Conservation (phyloP, 225 moss, liverwort and hornwort genomes). For the Climacium dendroides region DNA sequence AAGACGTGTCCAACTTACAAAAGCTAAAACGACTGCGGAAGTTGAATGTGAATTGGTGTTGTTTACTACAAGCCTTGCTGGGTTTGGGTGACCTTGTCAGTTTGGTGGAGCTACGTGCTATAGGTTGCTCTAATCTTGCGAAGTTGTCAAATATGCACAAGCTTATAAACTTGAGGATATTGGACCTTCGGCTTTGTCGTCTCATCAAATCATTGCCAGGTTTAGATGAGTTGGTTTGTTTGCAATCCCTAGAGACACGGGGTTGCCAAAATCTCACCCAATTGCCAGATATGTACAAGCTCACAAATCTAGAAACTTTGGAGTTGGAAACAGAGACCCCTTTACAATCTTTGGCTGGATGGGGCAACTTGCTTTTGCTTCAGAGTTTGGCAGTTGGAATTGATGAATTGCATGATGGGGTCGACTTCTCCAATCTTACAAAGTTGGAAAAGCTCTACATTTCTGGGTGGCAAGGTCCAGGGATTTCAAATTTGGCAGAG, state of each 20-base stretch:
- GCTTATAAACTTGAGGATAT: not conserved
- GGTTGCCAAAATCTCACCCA: not conserved
- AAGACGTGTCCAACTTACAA: too few species aligned
- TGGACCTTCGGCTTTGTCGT: rapidly evolving
- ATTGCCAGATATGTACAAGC: not conserved
- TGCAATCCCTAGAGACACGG: not conserved
- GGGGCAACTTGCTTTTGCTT: too few species aligned
- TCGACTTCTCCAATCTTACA: too few species aligned
- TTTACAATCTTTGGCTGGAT: not conserved
- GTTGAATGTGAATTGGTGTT: not conserved
- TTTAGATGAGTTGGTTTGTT: not conserved
- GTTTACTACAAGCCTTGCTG: not conserved
- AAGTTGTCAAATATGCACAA: not conserved
- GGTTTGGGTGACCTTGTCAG: not conserved
- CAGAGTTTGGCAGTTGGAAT: not conserved
- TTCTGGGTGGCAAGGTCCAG: too few species aligned
- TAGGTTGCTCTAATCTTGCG: rapidly evolving
- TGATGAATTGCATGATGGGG: too few species aligned
- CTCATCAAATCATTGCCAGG: not conserved
- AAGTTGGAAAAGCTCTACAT: too few species aligned
- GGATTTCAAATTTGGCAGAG: too few species aligned
- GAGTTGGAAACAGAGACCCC: not conserved
- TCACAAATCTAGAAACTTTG: not conserved
- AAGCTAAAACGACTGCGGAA: not conserved
- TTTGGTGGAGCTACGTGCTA: not conserved